A percentile compares a stretch with the other conserved stretches of the same genome.
Evolutionary conservation across 2,329 filamentous ascomycete species (phyloP).

Genomic region (Penicillium sp.): DNA sequence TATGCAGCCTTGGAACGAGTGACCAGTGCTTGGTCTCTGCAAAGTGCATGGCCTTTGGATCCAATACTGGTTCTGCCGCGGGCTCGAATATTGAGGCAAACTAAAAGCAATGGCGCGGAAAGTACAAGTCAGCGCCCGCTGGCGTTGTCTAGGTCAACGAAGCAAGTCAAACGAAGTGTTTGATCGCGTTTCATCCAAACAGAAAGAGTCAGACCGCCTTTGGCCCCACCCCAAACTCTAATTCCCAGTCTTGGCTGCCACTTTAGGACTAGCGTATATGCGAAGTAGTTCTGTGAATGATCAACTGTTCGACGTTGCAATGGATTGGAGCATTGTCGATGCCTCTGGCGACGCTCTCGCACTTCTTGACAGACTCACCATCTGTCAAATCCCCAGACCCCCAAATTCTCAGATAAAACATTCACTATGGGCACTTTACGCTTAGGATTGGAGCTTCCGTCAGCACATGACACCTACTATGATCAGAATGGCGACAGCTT

Average conservation of each 20-base stretch:
- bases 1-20: too few species aligned
- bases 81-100: too few species aligned
- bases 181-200: background rate
- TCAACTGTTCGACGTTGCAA: background rate
- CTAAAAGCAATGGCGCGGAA: too few species aligned
- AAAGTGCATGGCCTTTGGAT: background rate
- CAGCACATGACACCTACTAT: constrained; percentile 11
- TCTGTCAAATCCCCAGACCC: background rate
- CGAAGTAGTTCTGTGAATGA: background rate
- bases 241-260: constrained; percentile 7
- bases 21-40: background rate
- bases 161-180: background rate
- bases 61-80: too few species aligned
- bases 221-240: constrained; percentile 1
- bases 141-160: background rate
- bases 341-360: background rate
- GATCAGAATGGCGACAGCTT: constrained; percentile 13
- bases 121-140: too few species aligned
- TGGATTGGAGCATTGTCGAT: background rate
- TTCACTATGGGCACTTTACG: constrained; percentile 2
- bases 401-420: too few species aligned
- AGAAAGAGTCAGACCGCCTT: background rate
- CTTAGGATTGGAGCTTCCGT: constrained; percentile 6
- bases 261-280: constrained; percentile 3
- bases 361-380: background rate